Evolutionary conservation across 2,329 filamentous ascomycete species (phyloP), one percentile per base, ranked within the genome.

Genomic region (Aphanocladium album): DNA sequence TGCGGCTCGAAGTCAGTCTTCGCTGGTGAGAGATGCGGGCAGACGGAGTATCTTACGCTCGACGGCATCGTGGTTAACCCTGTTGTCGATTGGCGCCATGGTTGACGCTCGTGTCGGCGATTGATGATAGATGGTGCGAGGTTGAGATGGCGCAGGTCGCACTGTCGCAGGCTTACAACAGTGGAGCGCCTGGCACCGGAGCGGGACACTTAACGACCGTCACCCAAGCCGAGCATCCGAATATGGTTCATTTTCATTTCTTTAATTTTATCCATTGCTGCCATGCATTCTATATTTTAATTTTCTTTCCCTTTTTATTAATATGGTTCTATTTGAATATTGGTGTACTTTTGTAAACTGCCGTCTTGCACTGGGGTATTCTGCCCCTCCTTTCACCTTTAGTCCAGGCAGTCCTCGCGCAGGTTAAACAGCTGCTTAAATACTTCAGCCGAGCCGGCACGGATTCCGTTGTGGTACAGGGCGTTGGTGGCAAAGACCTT

Each of bases 401-500:
- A 88, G 67, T 88, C 83, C 39, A 87, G 78, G 2, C 77, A 76
- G 66, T 87, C 83, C 62, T 96, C 91, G 65, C 91, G 83, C 70
- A 96, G 73, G 56, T 81, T 84, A 71, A 96, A 95, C 3, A 96
- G 77, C 67, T 89, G 83, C 67, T 83, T 84, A 68, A 96, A 77
- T 19, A 97, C 84, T 65, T 96, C 90, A 30, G 91, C 89, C 5
- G 87, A 79, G 74, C 85, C 89, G 56, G 82, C 81, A 62, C 90
- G 81, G 47, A 97, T 72, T 0, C 89, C 93, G 69, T 95, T 89
- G 73, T 98, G 93, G 70, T 95, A 95, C 81, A 96, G 84, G 25
- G 82, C 80, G 71, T 96, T 97, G 43, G 91, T 96, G 69, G 95
- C 85, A 67, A 89, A 95, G 45, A 90, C 86, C 76, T 91, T 92